Conservation (phyloP, 768 basidiomycete species). For the Leucogyrophana mollusca region DNA sequence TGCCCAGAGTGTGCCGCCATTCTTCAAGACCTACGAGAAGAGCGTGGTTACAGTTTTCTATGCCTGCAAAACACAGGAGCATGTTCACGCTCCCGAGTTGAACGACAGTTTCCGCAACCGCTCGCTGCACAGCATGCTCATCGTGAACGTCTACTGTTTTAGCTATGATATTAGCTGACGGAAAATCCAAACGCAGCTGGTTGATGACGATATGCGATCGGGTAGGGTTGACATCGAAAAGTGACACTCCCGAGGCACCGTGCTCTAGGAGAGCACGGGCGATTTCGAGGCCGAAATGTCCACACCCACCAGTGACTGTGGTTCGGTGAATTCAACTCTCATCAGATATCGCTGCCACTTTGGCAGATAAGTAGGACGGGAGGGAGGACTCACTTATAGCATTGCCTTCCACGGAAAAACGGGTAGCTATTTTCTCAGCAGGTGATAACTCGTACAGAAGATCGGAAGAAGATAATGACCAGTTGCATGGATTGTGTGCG, state of each 20-base stretch:
- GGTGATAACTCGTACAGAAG: conserved; percentile 10
- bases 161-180: conserved; percentile 32
- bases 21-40: conserved; percentile 28
- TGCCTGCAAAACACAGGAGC: conserved; percentile 43
- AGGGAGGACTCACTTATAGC: conserved; percentile 33
- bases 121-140: conserved; percentile 23
- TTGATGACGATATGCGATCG: conserved; percentile 6
- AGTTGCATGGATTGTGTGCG: conserved; percentile 31
- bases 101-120: conserved; percentile 20
- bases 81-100: conserved; percentile 34
- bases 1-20: conserved; percentile 38
- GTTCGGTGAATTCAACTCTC: not conserved
- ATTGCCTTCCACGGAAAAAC: conserved; percentile 40
- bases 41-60: conserved; percentile 34
- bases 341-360: not conserved
- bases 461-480: conserved; percentile 17
- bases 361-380: not conserved
- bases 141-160: conserved; percentile 34
- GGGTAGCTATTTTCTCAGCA: conserved; percentile 27
- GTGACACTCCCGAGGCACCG: conserved; percentile 28
- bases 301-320: conserved; percentile 44
- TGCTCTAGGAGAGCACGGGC: conserved; percentile 44
- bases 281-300: conserved; percentile 35
- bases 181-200: conserved; percentile 23
- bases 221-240: conserved; percentile 23